Percentiles rank a stretch among this genome's conserved stretches.
phyloP scores from a whole-genome alignment of 1,284 basidiomycete genomes.

The Irpex sp. region DNA sequence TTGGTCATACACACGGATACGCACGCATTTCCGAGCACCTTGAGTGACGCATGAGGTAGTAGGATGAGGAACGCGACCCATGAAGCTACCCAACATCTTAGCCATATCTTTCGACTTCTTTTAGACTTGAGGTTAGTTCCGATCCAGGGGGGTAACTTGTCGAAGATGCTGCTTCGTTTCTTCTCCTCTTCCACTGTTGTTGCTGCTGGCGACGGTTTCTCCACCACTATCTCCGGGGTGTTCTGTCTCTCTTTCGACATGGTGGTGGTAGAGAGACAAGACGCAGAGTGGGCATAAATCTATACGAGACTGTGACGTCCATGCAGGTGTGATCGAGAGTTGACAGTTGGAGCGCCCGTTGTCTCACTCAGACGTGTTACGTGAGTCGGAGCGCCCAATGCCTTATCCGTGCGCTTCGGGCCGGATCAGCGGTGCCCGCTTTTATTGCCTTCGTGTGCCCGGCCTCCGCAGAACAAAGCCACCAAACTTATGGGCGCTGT shows the following conservation, averaged over 20 bases:
- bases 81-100: conserved; percentile 30
- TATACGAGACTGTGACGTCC: background rate
- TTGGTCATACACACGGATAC: conserved; percentile 8
- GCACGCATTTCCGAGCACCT: conserved; percentile 30
- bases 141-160: conserved; percentile 29
- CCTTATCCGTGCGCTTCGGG: too few relatives aligned
- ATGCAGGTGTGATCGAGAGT: background rate
- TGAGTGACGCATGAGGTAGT: conserved; percentile 27
- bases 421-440: too few relatives aligned
- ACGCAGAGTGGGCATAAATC: background rate
- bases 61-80: conserved; percentile 29
- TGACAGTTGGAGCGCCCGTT: too few relatives aligned
- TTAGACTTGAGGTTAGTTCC: conserved; percentile 25
- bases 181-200: background rate
- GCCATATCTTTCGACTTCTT: conserved; percentile 25
- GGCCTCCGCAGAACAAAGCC: too few relatives aligned
- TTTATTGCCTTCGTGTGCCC: too few relatives aligned
- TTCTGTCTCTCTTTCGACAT: background rate
- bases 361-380: too few relatives aligned
- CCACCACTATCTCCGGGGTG: background rate
- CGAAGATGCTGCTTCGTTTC: conserved; percentile 10
- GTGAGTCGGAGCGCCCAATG: too few relatives aligned
- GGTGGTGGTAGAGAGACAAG: background rate
- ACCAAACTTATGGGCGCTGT: too few relatives aligned
- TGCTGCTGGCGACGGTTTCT: background rate